phyloP scores from a whole-genome alignment of 768 basidiomycete species.

The Boletus speciosus region DNA sequence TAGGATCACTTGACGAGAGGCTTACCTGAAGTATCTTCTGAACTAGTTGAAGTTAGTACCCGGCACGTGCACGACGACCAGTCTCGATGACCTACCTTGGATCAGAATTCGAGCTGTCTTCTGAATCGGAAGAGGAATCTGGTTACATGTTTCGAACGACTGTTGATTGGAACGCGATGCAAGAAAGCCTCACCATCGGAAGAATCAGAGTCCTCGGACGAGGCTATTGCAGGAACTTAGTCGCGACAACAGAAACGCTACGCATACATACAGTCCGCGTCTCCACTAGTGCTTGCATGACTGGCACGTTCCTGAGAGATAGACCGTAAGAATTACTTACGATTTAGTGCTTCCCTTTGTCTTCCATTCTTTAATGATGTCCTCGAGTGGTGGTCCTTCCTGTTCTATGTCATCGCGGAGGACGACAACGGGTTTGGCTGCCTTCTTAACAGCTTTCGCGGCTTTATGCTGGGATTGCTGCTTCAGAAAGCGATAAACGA shows the following conservation, averaged over 20 bases:
- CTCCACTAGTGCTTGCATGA: constrained; percentile 13
- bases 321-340: constrained; percentile 21
- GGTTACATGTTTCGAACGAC: not conserved
- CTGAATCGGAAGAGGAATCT: constrained; percentile 24
- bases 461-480: constrained; percentile 65
- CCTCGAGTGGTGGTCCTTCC: constrained; percentile 56
- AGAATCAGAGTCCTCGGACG: constrained; percentile 25
- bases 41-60: constrained; percentile 11
- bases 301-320: not conserved
- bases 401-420: constrained; percentile 51
- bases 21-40: constrained; percentile 18
- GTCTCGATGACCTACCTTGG: constrained; percentile 19
- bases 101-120: constrained; percentile 23
- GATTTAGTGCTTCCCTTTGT: constrained; percentile 25
- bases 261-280: constrained; percentile 23
- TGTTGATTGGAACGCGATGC: not conserved
- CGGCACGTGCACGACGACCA: constrained; percentile 2
- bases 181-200: constrained; percentile 23
- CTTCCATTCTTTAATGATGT: constrained; percentile 68
- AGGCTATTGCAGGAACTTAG: constrained; percentile 13
- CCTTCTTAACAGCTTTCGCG: constrained; percentile 71
- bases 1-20: constrained; percentile 5
- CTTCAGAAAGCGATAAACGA: constrained; percentile 71
- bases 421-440: constrained; percentile 58
- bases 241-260: not conserved